Evolutionary conservation across 1,284 basidiomycete species (phyloP).

Genomic region (Lignosus rhinocerotis): DNA sequence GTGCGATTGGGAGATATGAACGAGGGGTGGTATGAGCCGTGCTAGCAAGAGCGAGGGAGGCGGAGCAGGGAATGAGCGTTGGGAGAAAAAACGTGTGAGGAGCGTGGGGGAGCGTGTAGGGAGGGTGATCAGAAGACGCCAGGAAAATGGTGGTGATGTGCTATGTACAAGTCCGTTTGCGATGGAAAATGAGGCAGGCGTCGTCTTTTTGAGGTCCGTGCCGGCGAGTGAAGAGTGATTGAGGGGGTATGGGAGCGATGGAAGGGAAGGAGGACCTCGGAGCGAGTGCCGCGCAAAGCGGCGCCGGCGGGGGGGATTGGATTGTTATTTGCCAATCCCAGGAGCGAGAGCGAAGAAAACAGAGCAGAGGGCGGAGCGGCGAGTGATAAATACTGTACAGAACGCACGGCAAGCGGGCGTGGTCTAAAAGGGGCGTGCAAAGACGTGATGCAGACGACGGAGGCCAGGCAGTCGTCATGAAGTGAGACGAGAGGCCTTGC

Average conservation of each 20-base stretch:
- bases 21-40: not conserved
- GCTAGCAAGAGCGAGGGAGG: not conserved
- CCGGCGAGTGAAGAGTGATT: constrained; percentile 11
- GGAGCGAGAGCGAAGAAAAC: constrained; percentile 18
- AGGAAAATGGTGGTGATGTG: constrained; percentile 6
- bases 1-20: not conserved
- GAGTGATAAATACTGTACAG: constrained; percentile 26
- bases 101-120: not conserved
- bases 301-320: constrained; percentile 23
- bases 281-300: constrained; percentile 13
- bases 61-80: not conserved
- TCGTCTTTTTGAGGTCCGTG: constrained; percentile 24
- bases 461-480: constrained; percentile 20
- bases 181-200: constrained; percentile 13
- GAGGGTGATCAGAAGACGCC: constrained; percentile 11
- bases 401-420: constrained; percentile 14
- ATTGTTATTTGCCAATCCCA: constrained; percentile 25
- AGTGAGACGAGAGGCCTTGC: constrained; percentile 28
- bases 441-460: constrained; percentile 6
- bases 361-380: constrained; percentile 11
- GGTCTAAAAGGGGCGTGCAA: constrained; percentile 16
- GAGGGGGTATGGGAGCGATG: not conserved
- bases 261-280: constrained; percentile 13
- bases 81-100: constrained; percentile 6
- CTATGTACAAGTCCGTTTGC: constrained; percentile 27